Evolutionary conservation across 805 yeast genomes (phyloP).

Genomic region (Candida krabiensis): DNA sequence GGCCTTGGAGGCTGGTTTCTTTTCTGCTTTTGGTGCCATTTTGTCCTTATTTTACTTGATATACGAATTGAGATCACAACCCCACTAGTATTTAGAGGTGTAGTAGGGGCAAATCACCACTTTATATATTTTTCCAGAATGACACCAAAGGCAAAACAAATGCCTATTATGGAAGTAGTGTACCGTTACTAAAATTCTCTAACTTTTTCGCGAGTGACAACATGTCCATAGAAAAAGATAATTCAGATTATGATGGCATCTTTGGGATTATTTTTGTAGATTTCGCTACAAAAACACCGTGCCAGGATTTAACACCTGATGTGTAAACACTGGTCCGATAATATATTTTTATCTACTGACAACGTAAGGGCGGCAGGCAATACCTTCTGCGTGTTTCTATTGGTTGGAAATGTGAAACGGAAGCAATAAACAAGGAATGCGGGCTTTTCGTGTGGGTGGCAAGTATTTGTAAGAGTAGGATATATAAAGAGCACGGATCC

Average conservation of each 20-base stretch:
- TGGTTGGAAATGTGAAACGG: conserved; percentile 1
- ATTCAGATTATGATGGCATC: conserved; percentile 7
- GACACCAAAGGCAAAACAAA: conserved; percentile 8
- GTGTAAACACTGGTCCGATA: conserved; percentile 19
- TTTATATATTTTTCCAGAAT: conserved; percentile 16
- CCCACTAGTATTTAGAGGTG: too few species aligned
- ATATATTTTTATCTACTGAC: too few species aligned
- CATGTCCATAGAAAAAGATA: conserved; percentile 20
- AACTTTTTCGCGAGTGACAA: conserved; percentile 11
- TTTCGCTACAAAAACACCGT: conserved; percentile 23
- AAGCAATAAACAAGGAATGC: not conserved
- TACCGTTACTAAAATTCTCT: conserved; percentile 3
- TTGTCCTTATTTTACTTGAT: too few species aligned
- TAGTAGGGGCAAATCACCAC: conserved; percentile 16
- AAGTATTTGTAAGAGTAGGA: too few species aligned
- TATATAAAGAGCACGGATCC: too few species aligned
- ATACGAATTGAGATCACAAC: too few species aligned
- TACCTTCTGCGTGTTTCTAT: conserved; percentile 1
- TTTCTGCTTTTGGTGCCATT: conserved; percentile 68
- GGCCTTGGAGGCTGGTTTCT: conserved; percentile 88
- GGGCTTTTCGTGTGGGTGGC: conserved; percentile 1
- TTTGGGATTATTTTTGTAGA: conserved; percentile 11
- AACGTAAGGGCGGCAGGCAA: not conserved
- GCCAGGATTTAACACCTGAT: conserved; percentile 19
- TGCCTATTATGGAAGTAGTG: conserved; percentile 9